Percentiles rank a stretch among this genome's conserved stretches.
phyloP scores from a whole-genome alignment of 768 basidiomycete species.

The Multifurca ochricompacta region DNA sequence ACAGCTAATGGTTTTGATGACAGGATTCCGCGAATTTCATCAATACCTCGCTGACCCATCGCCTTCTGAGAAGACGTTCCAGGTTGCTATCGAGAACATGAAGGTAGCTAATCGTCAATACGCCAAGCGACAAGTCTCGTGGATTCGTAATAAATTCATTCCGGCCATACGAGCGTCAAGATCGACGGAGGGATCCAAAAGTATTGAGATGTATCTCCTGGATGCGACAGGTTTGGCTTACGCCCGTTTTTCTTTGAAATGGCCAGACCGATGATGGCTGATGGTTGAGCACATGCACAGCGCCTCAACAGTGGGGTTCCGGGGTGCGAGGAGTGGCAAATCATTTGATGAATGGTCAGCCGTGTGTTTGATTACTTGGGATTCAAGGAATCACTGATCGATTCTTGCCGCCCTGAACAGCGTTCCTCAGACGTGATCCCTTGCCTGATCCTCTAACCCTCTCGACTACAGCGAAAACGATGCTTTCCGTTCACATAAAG shows the following conservation, averaged over 20 bases:
- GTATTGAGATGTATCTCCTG: slow-evolving; percentile 46
- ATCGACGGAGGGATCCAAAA: slow-evolving; percentile 24
- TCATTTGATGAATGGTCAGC: slow-evolving; percentile 41
- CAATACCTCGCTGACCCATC: slow-evolving; percentile 45
- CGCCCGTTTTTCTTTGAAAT: slow-evolving; percentile 4
- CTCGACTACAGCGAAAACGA: slow-evolving; percentile 44
- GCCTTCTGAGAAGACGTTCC: slow-evolving; percentile 33
- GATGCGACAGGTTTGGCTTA: slow-evolving; percentile 54
- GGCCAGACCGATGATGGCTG: slow-evolving; percentile 36
- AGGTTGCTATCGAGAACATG: slow-evolving; percentile 63
- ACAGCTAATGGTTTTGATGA: not conserved
- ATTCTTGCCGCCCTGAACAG: not conserved
- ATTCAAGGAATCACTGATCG: not conserved
- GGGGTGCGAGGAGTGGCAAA: slow-evolving; percentile 48
- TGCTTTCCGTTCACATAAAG: slow-evolving; percentile 42
- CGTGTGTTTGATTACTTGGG: not conserved
- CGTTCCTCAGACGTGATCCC: slow-evolving; percentile 20
- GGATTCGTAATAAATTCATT: slow-evolving; percentile 86
- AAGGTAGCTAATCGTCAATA: slow-evolving; percentile 86
- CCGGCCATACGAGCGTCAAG: slow-evolving; percentile 57
- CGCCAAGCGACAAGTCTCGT: slow-evolving; percentile 83
- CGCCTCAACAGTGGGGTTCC: slow-evolving; percentile 38
- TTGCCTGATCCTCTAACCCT: slow-evolving; percentile 53
- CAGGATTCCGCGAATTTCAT: slow-evolving; percentile 92
- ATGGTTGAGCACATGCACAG: not conserved